Base-by-base conservation (phyloP, 1,284 basidiomycete genomes). In the Fomitopsis schrenkii region DNA sequence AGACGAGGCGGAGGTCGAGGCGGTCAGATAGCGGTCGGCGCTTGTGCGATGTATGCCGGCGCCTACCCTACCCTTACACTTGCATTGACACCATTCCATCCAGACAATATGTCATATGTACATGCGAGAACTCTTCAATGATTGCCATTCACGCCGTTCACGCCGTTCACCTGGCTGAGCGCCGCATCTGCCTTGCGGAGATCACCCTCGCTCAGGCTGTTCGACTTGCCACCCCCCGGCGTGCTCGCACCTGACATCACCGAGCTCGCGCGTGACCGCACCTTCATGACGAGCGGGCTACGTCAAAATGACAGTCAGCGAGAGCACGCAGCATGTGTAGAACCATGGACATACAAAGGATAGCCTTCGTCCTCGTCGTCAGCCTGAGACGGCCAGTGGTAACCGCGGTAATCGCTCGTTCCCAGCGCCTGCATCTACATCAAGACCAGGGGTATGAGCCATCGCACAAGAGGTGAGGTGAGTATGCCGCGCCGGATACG, bases 331-430 rank as follows among this genome's bases (percentile, higher is more conserved):
- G 36, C 17, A 10, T 4, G 28, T 28, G 8, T 26, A 26, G 7
- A 17, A 28, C 22, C 22, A 28, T 15, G 61, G 45, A 46, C 84
- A 60, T 71, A 93, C 90, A 95, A 96, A 5, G 93, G 94, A 79
- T 97, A 97, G 46, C 86, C 86, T 69, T 95, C 93, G 60, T 96
- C 94, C 62, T 97, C 94, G 54, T 96, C 95, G 28, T 93, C 91
- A 45, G 79, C 73, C 15, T 75, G 62, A 19, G 56, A 62, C 10
- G 83, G 84, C 91, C 89, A 91, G 69, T 83, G 83, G 60, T 83
- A 85, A 50, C 94, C 94, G 68, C 88, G 87, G 76, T 97, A 97
- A 72, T 97, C 95, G 67, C 90, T 94, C 26, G 95, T 97, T 38
- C 82, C 80, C 55, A 97, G 79, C 45, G 82, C 77, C 72, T 97